Evolutionary conservation across 2,329 filamentous ascomycete genomes (phyloP).

Genomic region (Alternaria sp.): DNA sequence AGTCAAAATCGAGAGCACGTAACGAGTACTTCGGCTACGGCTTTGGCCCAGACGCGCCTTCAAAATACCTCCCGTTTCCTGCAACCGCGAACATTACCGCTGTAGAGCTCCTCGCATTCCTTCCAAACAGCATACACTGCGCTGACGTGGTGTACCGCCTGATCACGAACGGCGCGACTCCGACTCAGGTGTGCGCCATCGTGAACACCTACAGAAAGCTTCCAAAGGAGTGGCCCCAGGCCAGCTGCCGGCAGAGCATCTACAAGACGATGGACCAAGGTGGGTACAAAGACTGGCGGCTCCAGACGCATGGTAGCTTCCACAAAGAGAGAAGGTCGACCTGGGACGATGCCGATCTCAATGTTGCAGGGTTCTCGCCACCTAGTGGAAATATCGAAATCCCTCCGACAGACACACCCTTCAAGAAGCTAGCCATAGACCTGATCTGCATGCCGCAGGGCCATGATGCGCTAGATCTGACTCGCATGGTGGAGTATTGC

Average conservation of each 20-base stretch:
- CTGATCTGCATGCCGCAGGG: conserved; percentile 24
- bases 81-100: conserved; percentile 25
- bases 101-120: conserved; percentile 31
- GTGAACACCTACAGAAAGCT: conserved; percentile 24
- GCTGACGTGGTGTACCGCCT: conserved; percentile 31
- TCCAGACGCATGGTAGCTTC: conserved; percentile 17
- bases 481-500: conserved; percentile 29
- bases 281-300: conserved; percentile 25
- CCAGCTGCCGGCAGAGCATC: conserved; percentile 18
- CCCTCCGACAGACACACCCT: conserved; percentile 9
- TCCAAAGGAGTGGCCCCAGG: conserved; percentile 6
- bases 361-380: conserved; percentile 11
- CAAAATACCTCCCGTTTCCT: conserved; percentile 24
- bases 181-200: conserved; percentile 17
- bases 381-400: neutral
- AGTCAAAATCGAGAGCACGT: neutral
- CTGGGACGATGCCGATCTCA: conserved; percentile 16
- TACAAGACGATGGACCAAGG: conserved; percentile 27
- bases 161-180: conserved; percentile 25
- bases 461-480: conserved; percentile 32
- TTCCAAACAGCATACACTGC: conserved; percentile 29
- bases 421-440: conserved; percentile 23
- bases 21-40: neutral
- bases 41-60: conserved; percentile 15
- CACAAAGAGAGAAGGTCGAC: neutral